Base-by-base conservation (phyloP, 164 flowering plant species). In the Cinnamomum chago region DNA sequence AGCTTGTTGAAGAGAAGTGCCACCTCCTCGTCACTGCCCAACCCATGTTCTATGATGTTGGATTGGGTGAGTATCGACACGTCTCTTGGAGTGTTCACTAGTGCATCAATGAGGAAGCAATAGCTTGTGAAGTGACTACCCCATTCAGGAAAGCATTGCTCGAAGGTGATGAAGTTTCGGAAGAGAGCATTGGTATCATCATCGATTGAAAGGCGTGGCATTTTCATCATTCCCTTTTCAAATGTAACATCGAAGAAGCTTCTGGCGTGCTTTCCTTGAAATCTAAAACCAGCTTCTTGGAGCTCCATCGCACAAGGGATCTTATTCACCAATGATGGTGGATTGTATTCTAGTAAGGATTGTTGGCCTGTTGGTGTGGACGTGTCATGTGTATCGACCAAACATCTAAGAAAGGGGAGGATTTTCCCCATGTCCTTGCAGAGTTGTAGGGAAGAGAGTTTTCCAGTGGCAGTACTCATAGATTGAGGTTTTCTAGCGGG, bases 141-240 rank as follows among this genome's bases (percentile, higher is more conserved):
- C 81, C 93, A 86, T 69, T 90, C 91, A 22, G 88, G 78, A 70
- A 88, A 93, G 65, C 92, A 89, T 71, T 92, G 97, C 79, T 93
- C 98, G n/a, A 85, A 88, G 0, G 97, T 92, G 1, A 93, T 90
- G 15, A 92, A 86, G 76, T 94, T 92, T 67, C 88, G 90, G 81
- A 94, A 92, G 5, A 90, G 82, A 0, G 97, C 88, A 70, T 81
- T 88, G 0, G 97, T 94, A 2, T 91, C 90, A 66, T 92, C 95
- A 67, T 90, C 92, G 66, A 93, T n/a, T 58, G 87, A 73, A 4
- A 93, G 86, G 58, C 89, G 71, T 3, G 97, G 98, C 18, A 93
- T 82, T 23, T 69, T 67, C 7, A 88, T 84, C 11, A 84, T 82
- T 1, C 91, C 91, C 1, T 77, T 70, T 1, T 35, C 58, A 79